Base-by-base conservation (phyloP, 106 monocot species). In the Acorus gramineus region DNA sequence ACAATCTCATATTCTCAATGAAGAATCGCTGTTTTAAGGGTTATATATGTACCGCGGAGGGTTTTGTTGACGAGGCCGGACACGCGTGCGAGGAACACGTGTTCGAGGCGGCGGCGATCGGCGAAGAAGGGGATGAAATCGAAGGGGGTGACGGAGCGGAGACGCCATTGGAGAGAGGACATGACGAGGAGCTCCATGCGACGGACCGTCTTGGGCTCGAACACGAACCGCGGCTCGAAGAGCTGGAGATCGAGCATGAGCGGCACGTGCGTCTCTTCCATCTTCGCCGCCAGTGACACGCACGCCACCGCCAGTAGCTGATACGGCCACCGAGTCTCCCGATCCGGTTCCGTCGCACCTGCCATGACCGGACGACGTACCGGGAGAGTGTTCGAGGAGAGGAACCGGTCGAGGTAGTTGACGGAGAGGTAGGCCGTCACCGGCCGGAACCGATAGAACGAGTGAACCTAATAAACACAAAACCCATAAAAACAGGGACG, bases 181-280 rank as follows among this genome's bases (percentile, higher is more conserved):
- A 87, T 82, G 55, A 93, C 78, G 43, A 80, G 69, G 28, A 85
- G 87, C 78, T 93, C 92, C 92, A 93, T 93, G 42, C 87, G 67
- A 4, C 57, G 62, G 3, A 93, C 56, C 3, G 78, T 80, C 47
- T 57, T 55, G 11, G 87, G 70, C 46, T 82, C 82, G 74, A 87
- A 93, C 51, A 82, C 67, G 68, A 64, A 84, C 3, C 54, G 62
- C 8, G 84, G 79, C 3, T 68, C 80, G 45, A 66, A 47, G 43
- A 75, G 42, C 72, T 87, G 87, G 14, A 88, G 72, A 50, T 85
- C 87, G 4, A 78, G 61, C 46, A 85, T 62, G 11, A 76, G 56
- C 4, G 92, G 87, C 8, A 82, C 82, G 50, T 75, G 65, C 12
- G 85, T 82, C 73, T 93, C 92, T 66, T 84, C 87, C 85, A 93